Conservation (phyloP, 768 basidiomycete species). For the Amanita jacksonii region DNA sequence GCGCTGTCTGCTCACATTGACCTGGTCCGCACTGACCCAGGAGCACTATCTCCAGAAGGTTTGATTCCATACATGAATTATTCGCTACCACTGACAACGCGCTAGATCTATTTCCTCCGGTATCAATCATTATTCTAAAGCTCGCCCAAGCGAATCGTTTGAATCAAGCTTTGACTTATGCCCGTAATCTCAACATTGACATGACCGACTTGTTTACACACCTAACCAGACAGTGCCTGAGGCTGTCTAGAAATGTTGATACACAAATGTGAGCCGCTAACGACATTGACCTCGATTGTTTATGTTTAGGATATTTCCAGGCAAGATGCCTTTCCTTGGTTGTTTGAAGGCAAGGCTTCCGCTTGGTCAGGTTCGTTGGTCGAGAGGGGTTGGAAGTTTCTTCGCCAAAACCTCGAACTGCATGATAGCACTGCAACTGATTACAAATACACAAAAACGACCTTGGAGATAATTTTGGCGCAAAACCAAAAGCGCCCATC, state of each 20-base stretch:
- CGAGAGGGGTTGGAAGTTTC: conserved; percentile 81
- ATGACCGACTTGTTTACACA: conserved; percentile 80
- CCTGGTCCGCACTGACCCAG: conserved; percentile 59
- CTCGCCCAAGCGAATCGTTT: conserved; percentile 74
- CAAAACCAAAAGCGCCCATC: conserved; percentile 50
- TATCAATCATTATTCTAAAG: conserved; percentile 61
- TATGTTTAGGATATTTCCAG: conserved; percentile 28
- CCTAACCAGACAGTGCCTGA: conserved; percentile 70
- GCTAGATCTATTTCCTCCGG: conserved; percentile 44
- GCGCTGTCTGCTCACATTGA: conserved; percentile 72
- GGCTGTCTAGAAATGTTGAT: conserved; percentile 57
- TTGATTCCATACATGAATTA: conserved; percentile 16
- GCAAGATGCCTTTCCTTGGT: conserved; percentile 65
- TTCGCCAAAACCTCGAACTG: conserved; percentile 69
- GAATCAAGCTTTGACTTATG: conserved; percentile 69
- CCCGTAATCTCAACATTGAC: conserved; percentile 68
- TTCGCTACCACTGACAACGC: conserved; percentile 7
- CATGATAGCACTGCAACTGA: conserved; percentile 68
- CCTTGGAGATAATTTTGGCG: conserved; percentile 68
- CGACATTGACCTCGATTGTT: conserved; percentile 6
- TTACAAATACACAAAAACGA: conserved; percentile 66
- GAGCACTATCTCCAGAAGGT: conserved; percentile 58
- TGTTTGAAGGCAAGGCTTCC: conserved; percentile 68
- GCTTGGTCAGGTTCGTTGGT: conserved; percentile 78
- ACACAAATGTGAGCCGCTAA: conserved; percentile 39